Conservation (phyloP, 2,329 filamentous ascomycete genomes). For the Curvularia sp. region DNA sequence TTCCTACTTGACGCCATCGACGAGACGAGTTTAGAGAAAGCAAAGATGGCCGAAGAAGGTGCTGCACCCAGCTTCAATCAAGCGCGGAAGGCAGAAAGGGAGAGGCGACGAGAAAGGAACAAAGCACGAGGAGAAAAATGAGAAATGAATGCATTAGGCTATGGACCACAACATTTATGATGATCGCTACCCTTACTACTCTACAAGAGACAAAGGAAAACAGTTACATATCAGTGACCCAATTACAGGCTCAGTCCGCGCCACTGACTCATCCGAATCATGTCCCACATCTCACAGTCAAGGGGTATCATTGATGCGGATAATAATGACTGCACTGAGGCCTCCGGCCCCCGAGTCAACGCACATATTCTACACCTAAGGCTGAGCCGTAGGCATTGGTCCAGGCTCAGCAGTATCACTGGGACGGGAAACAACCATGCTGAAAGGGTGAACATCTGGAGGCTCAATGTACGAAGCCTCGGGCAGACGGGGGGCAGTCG, state of each 20-base stretch:
- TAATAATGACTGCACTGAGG: not conserved
- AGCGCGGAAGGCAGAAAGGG: conserved; percentile 71
- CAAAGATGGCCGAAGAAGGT: conserved; percentile 54
- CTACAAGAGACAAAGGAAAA: not conserved
- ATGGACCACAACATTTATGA: not conserved
- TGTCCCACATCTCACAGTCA: not conserved
- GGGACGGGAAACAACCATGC: no score
- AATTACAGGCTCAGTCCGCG: not conserved
- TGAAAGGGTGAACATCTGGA: no score
- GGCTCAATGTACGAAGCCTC: no score
- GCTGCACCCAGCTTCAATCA: conserved; percentile 69
- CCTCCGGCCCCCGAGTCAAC: not conserved
- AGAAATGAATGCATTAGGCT: not conserved
- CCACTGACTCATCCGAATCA: not conserved
- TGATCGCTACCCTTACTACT: not conserved
- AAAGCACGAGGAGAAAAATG: conserved; percentile 32
- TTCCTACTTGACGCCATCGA: conserved; percentile 82
- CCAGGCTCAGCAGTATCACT: not conserved
- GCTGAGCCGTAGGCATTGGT: not conserved
- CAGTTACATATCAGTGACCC: not conserved
- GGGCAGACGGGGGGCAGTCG: not conserved
- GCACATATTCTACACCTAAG: not conserved
- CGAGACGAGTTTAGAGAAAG: conserved; percentile 64
- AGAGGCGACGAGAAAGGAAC: conserved; percentile 49
- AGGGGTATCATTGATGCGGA: not conserved